Conservation (phyloP, 805 yeast species). For the Nadsonia fulvescens region DNA sequence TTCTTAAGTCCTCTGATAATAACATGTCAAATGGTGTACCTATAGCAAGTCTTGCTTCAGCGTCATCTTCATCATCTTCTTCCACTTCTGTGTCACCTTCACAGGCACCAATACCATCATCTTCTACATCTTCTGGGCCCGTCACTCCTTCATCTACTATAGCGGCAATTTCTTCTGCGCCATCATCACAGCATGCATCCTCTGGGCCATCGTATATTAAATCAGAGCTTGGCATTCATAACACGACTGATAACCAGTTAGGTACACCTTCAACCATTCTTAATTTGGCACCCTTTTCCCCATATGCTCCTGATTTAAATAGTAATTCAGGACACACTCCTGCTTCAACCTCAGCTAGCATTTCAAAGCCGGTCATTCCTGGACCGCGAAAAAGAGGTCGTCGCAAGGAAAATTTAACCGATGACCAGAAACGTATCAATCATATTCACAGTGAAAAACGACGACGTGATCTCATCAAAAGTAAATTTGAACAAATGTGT, state of each 20-base stretch:
- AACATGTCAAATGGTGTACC: too few relatives aligned
- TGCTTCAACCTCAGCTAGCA: neutral
- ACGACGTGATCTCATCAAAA: constrained; percentile 22
- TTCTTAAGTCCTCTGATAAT: too few relatives aligned
- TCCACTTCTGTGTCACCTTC: too few relatives aligned
- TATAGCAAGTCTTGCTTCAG: too few relatives aligned
- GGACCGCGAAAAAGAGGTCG: constrained; percentile 7
- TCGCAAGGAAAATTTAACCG: constrained; percentile 16
- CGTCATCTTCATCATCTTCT: too few relatives aligned
- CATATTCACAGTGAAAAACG: constrained; percentile 24
- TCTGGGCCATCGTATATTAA: constrained; percentile 7
- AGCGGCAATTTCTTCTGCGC: too few relatives aligned
- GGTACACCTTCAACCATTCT: constrained; percentile 1
- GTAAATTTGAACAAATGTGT: constrained; percentile 20
- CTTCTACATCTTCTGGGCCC: too few relatives aligned
- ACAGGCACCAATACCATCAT: too few relatives aligned
- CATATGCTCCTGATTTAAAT: neutral
- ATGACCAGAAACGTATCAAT: constrained; percentile 21
- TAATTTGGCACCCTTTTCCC: neutral
- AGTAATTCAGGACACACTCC: neutral
- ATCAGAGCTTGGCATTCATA: constrained; percentile 1
- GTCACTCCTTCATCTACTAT: too few relatives aligned
- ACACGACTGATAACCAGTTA: constrained; percentile 1
- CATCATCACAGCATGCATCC: too few relatives aligned
- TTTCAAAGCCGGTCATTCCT: constrained; percentile 2